Base-by-base conservation (phyloP, 2,329 filamentous ascomycete species). In the Gnomoniopsis sp. region DNA sequence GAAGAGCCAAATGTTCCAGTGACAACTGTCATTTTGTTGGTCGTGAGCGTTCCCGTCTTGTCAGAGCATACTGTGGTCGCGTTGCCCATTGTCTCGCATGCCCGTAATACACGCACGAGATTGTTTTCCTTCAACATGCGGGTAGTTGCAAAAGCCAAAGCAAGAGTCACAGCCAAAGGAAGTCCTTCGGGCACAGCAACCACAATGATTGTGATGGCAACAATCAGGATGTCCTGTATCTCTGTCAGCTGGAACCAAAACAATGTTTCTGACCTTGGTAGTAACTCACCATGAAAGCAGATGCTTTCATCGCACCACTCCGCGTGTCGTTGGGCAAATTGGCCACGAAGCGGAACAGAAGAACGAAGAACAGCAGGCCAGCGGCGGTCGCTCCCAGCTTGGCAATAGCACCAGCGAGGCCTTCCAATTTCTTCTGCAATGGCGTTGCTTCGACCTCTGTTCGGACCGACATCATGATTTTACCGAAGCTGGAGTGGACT, bases 21-120 rank as follows among this genome's bases (percentile, higher is more conserved):
- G 41, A 92, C 88, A 1, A 91, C 88, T 0, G 86, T 88, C 87
- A 90, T 90, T 70, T 86, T 85, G 68, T 90, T 90, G 59, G 89
- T 87, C 0, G 88, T 91, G 19, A 91, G 74, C 6, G 88, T 91
- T 52, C 88, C 88, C 1, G 88, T 91, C 73, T 91, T 91, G 71
- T 91, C 90, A 3, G 89, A 92, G 72, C 90, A 93, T 19, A 63
- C 43, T 10, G 67, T 67, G 1, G 69, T 71, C 2, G 84, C 85
- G 66, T 87, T 86, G 6, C 86, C 86, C 86, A 89, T 88, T 3
- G 86, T 88, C 70, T 89, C 87, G 68, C 86, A 88, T 59, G 86
- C 86, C 59, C 84, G 80, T 30, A 89, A 75, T 36, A 87, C 77
- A 58, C 86, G 83, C n/a, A 89, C 87, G 33, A 89, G 73, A 63